phyloP scores from a whole-genome alignment of 257 asterid species.

The Anisodus acutangulus region DNA sequence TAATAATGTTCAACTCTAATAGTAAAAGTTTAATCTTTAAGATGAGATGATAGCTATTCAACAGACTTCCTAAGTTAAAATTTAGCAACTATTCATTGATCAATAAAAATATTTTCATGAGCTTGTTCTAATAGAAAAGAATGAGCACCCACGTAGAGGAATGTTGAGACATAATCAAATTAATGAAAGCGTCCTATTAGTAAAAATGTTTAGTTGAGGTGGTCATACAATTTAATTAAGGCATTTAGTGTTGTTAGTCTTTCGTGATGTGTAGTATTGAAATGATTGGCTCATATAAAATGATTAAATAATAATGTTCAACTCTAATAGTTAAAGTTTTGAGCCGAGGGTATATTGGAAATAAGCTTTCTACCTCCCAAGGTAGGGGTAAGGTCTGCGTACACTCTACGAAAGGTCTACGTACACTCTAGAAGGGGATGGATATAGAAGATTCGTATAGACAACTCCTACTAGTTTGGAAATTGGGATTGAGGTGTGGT shows the following conservation, averaged over 20 bases:
- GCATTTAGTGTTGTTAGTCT: neutral
- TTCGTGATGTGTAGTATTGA: neutral
- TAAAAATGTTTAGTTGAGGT: neutral
- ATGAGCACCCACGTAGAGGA: neutral
- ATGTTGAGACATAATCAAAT: neutral
- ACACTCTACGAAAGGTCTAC: no score
- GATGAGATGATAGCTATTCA: neutral
- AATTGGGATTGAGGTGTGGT: conserved; percentile 18
- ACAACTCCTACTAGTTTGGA: conserved; percentile 9
- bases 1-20: neutral
- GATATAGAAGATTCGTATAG: neutral
- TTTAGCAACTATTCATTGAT: neutral
- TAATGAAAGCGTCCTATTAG: neutral
- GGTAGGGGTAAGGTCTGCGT: no score
- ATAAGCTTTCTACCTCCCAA: no score
- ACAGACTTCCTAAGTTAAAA: neutral
- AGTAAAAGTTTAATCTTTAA: neutral
- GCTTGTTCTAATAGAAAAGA: conserved; percentile 23
- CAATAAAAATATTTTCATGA: neutral
- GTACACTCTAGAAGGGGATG: neutral
- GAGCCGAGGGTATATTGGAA: no score
- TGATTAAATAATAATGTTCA: neutral
- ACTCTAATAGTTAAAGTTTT: neutral
- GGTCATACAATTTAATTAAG: conserved; percentile 20
- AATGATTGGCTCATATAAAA: neutral